A percentile compares a stretch with the other conserved stretches of the same genome.
phyloP scores from a whole-genome alignment of 495 filamentous ascomycete genomes.

The Neurospora intermedia region DNA sequence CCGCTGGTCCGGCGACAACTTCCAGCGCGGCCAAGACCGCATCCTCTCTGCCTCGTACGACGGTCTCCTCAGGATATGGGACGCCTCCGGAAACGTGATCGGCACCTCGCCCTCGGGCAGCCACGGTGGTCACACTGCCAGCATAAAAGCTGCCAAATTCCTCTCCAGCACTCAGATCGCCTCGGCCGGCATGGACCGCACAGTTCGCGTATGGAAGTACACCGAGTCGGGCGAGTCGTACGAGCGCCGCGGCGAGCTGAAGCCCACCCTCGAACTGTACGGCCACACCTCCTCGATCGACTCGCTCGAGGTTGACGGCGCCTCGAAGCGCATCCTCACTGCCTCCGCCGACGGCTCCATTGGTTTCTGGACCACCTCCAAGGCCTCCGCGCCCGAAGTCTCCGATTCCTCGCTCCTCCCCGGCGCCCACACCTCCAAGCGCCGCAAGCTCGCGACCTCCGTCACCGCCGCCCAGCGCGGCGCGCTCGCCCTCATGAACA shows the following conservation, averaged over 20 bases:
- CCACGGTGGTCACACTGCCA: slow-evolving; percentile 60
- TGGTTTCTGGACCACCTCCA: slow-evolving; percentile 74
- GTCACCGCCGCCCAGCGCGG: slow-evolving; percentile 62
- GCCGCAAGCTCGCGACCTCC: slow-evolving; percentile 60
- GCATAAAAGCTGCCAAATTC: slow-evolving; percentile 72
- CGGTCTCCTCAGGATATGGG: slow-evolving; percentile 78
- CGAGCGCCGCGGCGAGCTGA: slow-evolving; percentile 51
- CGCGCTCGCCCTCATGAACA: slow-evolving; percentile 58
- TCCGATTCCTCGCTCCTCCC: slow-evolving; percentile 51
- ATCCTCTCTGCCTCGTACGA: slow-evolving; percentile 89
- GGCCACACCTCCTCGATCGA: slow-evolving; percentile 71
- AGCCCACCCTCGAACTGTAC: slow-evolving; percentile 73
- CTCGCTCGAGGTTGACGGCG: slow-evolving; percentile 63
- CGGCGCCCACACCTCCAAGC: slow-evolving; percentile 53
- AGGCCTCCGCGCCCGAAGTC: slow-evolving; percentile 59
- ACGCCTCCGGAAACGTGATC: slow-evolving; percentile 67
- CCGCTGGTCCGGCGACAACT: slow-evolving; percentile 36
- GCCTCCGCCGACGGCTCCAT: slow-evolving; percentile 70
- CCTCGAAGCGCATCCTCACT: slow-evolving; percentile 68
- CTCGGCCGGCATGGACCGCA: slow-evolving; percentile 71
- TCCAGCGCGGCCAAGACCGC: slow-evolving; percentile 39
- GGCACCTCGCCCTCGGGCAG: slow-evolving; percentile 53
- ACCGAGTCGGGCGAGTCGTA: slow-evolving; percentile 51
- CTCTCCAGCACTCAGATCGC: slow-evolving; percentile 64
- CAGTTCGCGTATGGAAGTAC: slow-evolving; percentile 82